Conservation (phyloP, 345 rosid species). For the Pseudoturritis turrita region DNA sequence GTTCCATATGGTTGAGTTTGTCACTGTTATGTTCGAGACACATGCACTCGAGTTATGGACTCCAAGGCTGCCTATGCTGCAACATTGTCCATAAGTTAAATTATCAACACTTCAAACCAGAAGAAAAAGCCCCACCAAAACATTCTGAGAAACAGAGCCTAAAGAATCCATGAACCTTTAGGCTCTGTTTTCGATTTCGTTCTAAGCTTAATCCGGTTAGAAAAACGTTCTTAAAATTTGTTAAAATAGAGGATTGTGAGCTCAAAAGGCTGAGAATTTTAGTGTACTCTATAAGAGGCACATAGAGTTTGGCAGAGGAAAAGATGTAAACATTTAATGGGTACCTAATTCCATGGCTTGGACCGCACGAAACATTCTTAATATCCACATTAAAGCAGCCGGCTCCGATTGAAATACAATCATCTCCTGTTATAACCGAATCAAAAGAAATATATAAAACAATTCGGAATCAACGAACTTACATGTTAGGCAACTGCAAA, state of each 20-base stretch:
- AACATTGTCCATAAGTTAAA: conserved; percentile 4
- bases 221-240: not conserved
- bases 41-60: conserved; percentile 68
- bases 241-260: not conserved
- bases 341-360: conserved; percentile 93
- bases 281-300: not conserved
- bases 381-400: conserved; percentile 74
- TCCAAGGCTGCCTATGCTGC: conserved; percentile 92
- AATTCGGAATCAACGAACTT: not conserved
- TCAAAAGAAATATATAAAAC: not conserved
- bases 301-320: conserved; percentile 23
- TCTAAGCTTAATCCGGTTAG: not conserved
- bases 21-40: conserved; percentile 72
- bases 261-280: not conserved
- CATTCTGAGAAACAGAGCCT: not conserved
- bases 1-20: conserved; percentile 59
- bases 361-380: conserved; percentile 80
- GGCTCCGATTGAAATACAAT: conserved; percentile 78
- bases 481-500: not conserved
- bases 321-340: not conserved
- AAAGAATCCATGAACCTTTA: not conserved
- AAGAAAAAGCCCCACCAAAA: not conserved
- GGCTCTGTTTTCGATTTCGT: not conserved
- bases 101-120: not conserved
- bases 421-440: conserved; percentile 55